A percentile compares a stretch with the other conserved stretches of the same genome.
Evolutionary conservation across 148 eudicot species (phyloP).

Genomic region (Fagopyrum esculentum): DNA sequence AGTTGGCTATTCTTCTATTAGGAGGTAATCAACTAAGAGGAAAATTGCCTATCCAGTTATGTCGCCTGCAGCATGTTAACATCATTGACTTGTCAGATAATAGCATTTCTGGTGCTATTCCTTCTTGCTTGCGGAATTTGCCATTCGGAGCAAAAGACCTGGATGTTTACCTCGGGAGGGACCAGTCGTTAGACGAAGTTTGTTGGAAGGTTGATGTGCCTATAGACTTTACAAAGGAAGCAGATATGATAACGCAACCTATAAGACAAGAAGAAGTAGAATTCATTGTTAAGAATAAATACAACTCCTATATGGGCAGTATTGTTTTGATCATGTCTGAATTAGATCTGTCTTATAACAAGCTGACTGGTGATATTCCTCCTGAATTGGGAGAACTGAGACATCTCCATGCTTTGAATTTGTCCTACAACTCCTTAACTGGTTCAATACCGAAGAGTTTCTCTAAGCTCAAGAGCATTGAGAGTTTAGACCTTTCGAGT

Average conservation of each 20-base stretch:
- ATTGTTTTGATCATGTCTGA: not conserved
- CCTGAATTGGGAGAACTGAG: constrained; percentile 1
- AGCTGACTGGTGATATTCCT: constrained; percentile 14
- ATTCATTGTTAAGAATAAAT: too few species aligned
- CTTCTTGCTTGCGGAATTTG: constrained; percentile 9
- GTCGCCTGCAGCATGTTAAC: not conserved
- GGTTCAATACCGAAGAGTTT: constrained; percentile 16
- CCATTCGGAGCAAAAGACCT: too few species aligned
- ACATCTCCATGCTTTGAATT: not conserved
- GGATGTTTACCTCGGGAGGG: too few species aligned
- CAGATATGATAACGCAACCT: not conserved
- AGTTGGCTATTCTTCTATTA: not conserved
- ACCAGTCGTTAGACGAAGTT: not conserved
- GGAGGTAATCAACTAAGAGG: constrained; percentile 12
- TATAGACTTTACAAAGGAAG: too few species aligned
- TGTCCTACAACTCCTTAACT: constrained; percentile 14
- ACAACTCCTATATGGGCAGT: not conserved
- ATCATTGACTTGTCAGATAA: constrained; percentile 20
- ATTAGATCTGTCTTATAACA: constrained; percentile 17
- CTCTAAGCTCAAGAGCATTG: not conserved
- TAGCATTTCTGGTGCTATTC: constrained; percentile 11
- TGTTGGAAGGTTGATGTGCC: too few species aligned
- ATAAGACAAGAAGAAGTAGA: not conserved
- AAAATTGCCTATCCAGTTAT: constrained; percentile 1
- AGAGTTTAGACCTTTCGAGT: not conserved